A percentile compares a stretch with the other conserved stretches of the same genome.
Evolutionary conservation across 1,284 basidiomycete species (phyloP).

Genomic region (Cryptococcus sp.): DNA sequence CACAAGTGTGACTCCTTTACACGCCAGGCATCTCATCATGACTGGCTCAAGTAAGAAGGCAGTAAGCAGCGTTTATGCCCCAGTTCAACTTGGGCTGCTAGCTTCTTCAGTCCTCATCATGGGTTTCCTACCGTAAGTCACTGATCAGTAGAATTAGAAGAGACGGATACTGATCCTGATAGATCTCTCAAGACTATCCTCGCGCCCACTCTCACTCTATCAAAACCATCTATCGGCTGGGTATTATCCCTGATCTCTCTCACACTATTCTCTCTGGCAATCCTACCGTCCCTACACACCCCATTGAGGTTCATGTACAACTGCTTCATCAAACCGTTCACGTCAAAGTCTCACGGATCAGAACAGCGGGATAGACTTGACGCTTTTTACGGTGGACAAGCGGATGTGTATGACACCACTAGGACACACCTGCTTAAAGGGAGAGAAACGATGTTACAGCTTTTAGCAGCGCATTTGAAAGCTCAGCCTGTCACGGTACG

Average conservation of each 20-base stretch:
- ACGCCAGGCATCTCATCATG: no score
- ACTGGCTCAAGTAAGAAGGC: no score
- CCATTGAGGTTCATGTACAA: slow-evolving; percentile 45
- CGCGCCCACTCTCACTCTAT: slow-evolving; percentile 13
- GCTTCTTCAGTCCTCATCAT: slow-evolving; percentile 7
- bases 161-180: neutral
- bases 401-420: slow-evolving; percentile 65
- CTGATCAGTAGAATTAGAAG: neutral
- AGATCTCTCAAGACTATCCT: slow-evolving; percentile 30
- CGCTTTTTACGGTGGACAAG: slow-evolving; percentile 64
- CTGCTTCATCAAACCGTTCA: slow-evolving; percentile 50
- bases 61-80: neutral
- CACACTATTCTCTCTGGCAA: slow-evolving; percentile 15
- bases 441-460: slow-evolving; percentile 63
- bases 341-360: slow-evolving; percentile 9
- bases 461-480: slow-evolving; percentile 64
- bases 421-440: slow-evolving; percentile 61
- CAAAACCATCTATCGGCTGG: slow-evolving; percentile 19
- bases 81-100: slow-evolving; percentile 6
- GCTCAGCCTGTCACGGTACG: slow-evolving; percentile 40
- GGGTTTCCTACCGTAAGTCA: slow-evolving; percentile 8
- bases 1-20: no score
- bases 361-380: slow-evolving; percentile 46
- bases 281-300: slow-evolving; percentile 16
- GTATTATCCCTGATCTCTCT: slow-evolving; percentile 18